A percentile compares a stretch with the other conserved stretches of the same genome.
Conservation (phyloP, 768 basidiomycete species). For the Boletus fagicola region DNA sequence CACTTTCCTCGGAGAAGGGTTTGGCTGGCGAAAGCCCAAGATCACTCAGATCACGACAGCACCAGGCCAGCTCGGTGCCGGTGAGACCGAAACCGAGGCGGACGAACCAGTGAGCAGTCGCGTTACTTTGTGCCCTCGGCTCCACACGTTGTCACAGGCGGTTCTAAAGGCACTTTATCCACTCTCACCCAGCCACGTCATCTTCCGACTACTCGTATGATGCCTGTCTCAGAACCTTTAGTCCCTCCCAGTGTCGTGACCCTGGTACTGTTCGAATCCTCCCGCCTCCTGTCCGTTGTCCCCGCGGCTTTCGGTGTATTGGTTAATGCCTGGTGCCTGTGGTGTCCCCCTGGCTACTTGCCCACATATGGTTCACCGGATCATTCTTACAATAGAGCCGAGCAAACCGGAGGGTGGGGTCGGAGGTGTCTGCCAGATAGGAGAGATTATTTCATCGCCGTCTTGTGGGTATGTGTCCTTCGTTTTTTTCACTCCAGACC, state of each 20-base stretch:
- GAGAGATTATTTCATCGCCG: slow-evolving; percentile 64
- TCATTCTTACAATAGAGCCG: neutral
- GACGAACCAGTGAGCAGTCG: slow-evolving; percentile 64
- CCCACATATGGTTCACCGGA: slow-evolving; percentile 4
- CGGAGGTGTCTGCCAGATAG: slow-evolving; percentile 46
- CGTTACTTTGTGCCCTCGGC: neutral
- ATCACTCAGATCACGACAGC: slow-evolving; percentile 57
- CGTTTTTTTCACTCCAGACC: neutral
- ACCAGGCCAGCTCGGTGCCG: slow-evolving; percentile 57
- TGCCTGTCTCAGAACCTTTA: slow-evolving; percentile 47
- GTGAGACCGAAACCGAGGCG: slow-evolving; percentile 77
- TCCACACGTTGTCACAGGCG: neutral
- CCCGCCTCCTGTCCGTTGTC: slow-evolving; percentile 67
- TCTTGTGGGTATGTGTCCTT: slow-evolving; percentile 60
- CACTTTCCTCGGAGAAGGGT: slow-evolving; percentile 26
- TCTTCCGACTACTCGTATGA: slow-evolving; percentile 67
- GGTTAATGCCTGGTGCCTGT: slow-evolving; percentile 57
- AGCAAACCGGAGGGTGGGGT: slow-evolving; percentile 22
- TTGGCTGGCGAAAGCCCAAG: slow-evolving; percentile 39
- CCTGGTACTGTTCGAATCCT: slow-evolving; percentile 66
- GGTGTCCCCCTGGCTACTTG: slow-evolving; percentile 40
- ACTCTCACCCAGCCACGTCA: slow-evolving; percentile 48
- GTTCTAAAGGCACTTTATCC: slow-evolving; percentile 10
- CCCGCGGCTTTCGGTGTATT: slow-evolving; percentile 68
- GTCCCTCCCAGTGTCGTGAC: slow-evolving; percentile 51